These are phyloP conservation scores for Pythium coloratum DNA, from an alignment of 352 stramenopile genomes.

Conservation along the genomic window DNA sequence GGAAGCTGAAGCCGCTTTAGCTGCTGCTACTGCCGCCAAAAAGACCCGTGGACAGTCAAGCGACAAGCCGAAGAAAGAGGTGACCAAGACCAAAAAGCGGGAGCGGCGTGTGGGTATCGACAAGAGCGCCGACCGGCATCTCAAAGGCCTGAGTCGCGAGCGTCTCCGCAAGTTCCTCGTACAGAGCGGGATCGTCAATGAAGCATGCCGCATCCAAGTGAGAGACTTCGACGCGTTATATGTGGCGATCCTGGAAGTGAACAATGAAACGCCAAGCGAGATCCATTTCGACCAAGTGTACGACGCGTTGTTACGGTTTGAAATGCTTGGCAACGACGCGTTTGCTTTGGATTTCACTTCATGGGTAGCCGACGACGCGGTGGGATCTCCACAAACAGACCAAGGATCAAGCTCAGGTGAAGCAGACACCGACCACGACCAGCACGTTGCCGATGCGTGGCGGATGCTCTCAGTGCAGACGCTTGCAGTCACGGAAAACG, in stretches of 20 bases:
- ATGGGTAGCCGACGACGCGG: conserved; percentile 7
- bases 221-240: conserved; percentile 51
- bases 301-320: not conserved
- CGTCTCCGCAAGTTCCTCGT: conserved; percentile 42
- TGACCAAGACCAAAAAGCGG: conserved; percentile 26
- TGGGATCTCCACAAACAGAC: not conserved
- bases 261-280: conserved; percentile 5
- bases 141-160: conserved; percentile 39
- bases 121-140: conserved; percentile 32
- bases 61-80: conserved; percentile 34
- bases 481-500: conserved; percentile 46
- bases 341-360: conserved; percentile 12
- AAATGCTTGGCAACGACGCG: conserved; percentile 10
- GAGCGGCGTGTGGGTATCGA: conserved; percentile 1
- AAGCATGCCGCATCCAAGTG: conserved; percentile 19
- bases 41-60: not conserved
- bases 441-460: conserved; percentile 37
- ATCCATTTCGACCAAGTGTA: conserved; percentile 28
- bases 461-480: conserved; percentile 31
- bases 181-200: conserved; percentile 34
- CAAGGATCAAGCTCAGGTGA: not conserved
- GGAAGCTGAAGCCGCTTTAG: conserved; percentile 16
- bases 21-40: conserved; percentile 1
- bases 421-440: not conserved
- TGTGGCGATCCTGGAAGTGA: conserved; percentile 8